phyloP scores from a whole-genome alignment of 257 asterid genomes.

The Lavandula angustifolia region DNA sequence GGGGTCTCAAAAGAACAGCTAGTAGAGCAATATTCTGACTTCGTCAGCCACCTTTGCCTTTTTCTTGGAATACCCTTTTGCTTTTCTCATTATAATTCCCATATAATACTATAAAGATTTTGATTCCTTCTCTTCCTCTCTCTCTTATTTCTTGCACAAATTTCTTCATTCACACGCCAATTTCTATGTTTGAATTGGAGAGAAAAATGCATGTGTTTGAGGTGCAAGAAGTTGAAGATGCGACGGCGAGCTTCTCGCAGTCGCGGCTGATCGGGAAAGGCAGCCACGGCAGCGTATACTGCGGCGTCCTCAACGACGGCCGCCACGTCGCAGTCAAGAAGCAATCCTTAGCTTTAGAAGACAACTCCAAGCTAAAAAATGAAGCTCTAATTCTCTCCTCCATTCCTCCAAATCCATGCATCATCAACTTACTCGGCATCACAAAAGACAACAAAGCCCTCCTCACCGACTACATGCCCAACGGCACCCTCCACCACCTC shows the following conservation, averaged over 20 bases:
- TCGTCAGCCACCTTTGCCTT: slow-evolving; percentile 39
- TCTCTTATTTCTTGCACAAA: background rate
- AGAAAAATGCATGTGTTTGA: slow-evolving; percentile 46
- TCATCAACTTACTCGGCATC: slow-evolving; percentile 50
- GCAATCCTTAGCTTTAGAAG: slow-evolving; percentile 58
- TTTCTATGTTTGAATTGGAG: no score
- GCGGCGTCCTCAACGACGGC: slow-evolving; percentile 47
- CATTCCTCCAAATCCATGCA: slow-evolving; percentile 32
- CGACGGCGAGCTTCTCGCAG: slow-evolving; percentile 56
- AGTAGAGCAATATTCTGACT: slow-evolving; percentile 38
- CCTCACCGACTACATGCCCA: slow-evolving; percentile 62
- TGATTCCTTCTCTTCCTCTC: slow-evolving; percentile 29
- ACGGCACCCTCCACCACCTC: slow-evolving; percentile 63
- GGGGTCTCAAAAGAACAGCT: slow-evolving; percentile 40
- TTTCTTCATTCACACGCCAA: background rate
- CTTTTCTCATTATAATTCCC: slow-evolving; percentile 24
- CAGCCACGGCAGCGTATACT: slow-evolving; percentile 73
- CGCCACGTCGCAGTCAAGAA: slow-evolving; percentile 61
- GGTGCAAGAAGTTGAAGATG: slow-evolving; percentile 48
- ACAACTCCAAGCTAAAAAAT: slow-evolving; percentile 53
- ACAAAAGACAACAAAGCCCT: slow-evolving; percentile 39
- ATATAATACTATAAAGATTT: slow-evolving; percentile 23
- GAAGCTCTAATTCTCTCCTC: slow-evolving; percentile 59
- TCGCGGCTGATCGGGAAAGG: slow-evolving; percentile 69
- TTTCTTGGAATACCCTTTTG: slow-evolving; percentile 25